Percentiles rank a stretch among this genome's conserved stretches.
Conservation (phyloP, 169 alveolate species). For the Plasmodium berghei region DNA sequence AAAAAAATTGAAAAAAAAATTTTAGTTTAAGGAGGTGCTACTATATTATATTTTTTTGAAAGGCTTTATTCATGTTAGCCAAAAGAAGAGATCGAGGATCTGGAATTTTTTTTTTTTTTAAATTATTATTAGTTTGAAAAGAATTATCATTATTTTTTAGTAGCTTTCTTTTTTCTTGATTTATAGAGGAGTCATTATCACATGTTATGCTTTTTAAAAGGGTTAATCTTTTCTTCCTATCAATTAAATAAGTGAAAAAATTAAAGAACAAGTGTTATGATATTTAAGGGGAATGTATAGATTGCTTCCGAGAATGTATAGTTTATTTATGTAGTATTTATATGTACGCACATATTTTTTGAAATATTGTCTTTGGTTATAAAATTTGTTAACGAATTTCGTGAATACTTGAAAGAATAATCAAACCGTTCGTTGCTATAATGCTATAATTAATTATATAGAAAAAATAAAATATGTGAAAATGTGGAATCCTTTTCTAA, state of each 20-base stretch:
- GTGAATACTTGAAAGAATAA: slow-evolving; percentile 37
- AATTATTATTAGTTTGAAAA: neutral
- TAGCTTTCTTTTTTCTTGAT: neutral
- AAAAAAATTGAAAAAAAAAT: no score
- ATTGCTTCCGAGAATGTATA: no score
- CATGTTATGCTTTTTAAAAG: neutral
- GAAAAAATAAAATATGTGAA: neutral
- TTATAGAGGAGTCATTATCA: slow-evolving; percentile 1
- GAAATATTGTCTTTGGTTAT: neutral
- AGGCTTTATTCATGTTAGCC: slow-evolving; percentile 71
- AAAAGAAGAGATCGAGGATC: slow-evolving; percentile 70
- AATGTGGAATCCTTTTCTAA: neutral
- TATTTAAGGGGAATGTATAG: neutral
- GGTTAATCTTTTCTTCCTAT: neutral
- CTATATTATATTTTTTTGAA: slow-evolving; percentile 65
- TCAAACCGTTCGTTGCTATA: slow-evolving; percentile 63
- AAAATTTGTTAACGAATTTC: slow-evolving; percentile 19
- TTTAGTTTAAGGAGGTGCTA: no score
- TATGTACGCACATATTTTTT: slow-evolving; percentile 18
- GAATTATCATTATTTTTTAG: neutral
- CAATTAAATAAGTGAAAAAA: neutral
- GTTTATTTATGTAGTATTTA: neutral
- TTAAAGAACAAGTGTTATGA: neutral
- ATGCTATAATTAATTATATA: slow-evolving; percentile 9
- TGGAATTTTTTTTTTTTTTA: slow-evolving; percentile 27